phyloP scores from a whole-genome alignment of 2,329 filamentous ascomycete species.

The Pezicula neosporulosa region DNA sequence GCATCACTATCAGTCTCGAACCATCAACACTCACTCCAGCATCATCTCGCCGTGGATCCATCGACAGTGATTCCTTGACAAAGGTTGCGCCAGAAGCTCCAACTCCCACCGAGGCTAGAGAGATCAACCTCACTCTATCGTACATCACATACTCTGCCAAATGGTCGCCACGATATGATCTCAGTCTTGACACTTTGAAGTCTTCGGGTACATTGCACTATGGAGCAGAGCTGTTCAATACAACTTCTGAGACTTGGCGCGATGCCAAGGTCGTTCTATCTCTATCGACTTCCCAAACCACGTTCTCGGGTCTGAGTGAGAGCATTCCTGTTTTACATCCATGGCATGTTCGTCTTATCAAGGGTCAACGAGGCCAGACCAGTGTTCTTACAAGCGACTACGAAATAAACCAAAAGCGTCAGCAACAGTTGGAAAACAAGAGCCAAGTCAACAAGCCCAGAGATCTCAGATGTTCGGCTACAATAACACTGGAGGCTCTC shows the following conservation, averaged over 20 bases:
- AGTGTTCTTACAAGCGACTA: slow-evolving; percentile 16
- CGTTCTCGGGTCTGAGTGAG: slow-evolving; percentile 45
- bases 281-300: slow-evolving; percentile 46
- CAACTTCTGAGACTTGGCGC: slow-evolving; percentile 44
- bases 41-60: slow-evolving; percentile 46
- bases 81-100: slow-evolving; percentile 19
- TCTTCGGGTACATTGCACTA: slow-evolving; percentile 36
- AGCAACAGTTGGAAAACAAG: slow-evolving; percentile 19
- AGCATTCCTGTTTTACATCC: slow-evolving; percentile 40
- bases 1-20: slow-evolving; percentile 49
- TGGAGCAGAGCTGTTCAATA: slow-evolving; percentile 50
- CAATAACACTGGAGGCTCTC: no score
- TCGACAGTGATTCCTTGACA: slow-evolving; percentile 28
- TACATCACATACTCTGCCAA: slow-evolving; percentile 33
- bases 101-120: slow-evolving; percentile 12
- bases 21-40: slow-evolving; percentile 36
- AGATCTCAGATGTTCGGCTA: no score
- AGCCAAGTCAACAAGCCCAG: background rate
- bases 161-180: slow-evolving; percentile 46
- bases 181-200: slow-evolving; percentile 36
- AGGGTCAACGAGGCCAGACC: slow-evolving; percentile 12
- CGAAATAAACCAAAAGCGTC: slow-evolving; percentile 30
- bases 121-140: slow-evolving; percentile 25
- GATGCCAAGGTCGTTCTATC: slow-evolving; percentile 40
- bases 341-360: slow-evolving; percentile 42